These are phyloP conservation scores for Phoma sp. DNA, from an alignment of 2,329 filamentous ascomycete genomes.

Conservation along the genomic window DNA sequence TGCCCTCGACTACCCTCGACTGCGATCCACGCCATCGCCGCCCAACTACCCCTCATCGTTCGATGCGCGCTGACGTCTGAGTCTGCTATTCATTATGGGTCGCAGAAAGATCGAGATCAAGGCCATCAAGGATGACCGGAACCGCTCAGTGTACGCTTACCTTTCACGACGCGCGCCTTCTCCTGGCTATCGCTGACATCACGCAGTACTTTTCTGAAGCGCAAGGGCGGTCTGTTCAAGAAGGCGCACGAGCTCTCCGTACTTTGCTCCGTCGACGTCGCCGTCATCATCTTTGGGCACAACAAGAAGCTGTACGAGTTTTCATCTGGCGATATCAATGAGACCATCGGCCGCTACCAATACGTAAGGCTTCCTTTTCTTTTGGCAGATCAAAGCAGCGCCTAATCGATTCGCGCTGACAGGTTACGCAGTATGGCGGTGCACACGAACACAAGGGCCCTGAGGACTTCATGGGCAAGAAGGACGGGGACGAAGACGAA, in stretches of 20 bases:
- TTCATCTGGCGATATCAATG: constrained; percentile 90
- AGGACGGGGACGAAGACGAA: constrained; percentile 74
- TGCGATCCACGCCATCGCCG: constrained; percentile 26
- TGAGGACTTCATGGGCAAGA: constrained; percentile 84
- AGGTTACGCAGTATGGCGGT: constrained; percentile 75
- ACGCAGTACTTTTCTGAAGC: constrained; percentile 93
- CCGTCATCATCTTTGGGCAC: constrained; percentile 97
- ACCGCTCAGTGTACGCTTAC: constrained; percentile 87
- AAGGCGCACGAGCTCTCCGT: constrained; percentile 99
- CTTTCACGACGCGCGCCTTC: constrained; percentile 6
- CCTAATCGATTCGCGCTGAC: constrained; percentile 38
- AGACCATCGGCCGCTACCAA: constrained; percentile 86
- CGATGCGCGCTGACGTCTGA: constrained; percentile 43
- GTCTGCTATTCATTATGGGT: constrained; percentile 69
- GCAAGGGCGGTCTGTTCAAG: constrained; percentile 98
- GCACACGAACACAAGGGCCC: constrained; percentile 97
- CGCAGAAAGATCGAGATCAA: constrained; percentile 99
- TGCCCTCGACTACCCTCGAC: constrained; percentile 31
- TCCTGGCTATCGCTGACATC: constrained; percentile 33
- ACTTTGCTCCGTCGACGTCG: constrained; percentile 96
- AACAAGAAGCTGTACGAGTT: constrained; percentile 99
- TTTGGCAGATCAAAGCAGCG: constrained; percentile 8
- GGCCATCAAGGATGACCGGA: constrained; percentile 97
- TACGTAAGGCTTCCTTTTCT: constrained; percentile 70
- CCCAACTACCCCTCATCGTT: constrained; percentile 17